Percentiles rank a stretch among this genome's conserved stretches.
Conservation (phyloP, 2,329 filamentous ascomycete species). For the Elsinoe fawcettii region DNA sequence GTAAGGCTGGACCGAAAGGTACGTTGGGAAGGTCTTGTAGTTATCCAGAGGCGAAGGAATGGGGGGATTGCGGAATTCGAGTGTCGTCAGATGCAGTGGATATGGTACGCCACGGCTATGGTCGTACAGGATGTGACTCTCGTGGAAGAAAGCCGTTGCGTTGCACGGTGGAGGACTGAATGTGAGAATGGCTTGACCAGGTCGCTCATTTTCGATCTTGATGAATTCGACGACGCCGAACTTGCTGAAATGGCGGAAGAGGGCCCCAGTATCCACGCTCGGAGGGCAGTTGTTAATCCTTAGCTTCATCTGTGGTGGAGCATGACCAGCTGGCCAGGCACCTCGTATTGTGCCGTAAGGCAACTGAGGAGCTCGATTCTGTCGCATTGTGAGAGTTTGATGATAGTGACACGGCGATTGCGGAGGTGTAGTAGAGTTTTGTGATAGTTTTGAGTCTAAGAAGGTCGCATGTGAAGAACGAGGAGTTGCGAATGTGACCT, state of each 20-base stretch:
- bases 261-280: slow-evolving; percentile 20
- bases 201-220: slow-evolving; percentile 21
- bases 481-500: too few species aligned
- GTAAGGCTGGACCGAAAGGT: slow-evolving; percentile 19
- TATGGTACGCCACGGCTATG: not conserved
- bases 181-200: not conserved
- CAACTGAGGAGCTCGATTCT: not conserved
- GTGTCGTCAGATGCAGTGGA: not conserved
- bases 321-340: not conserved
- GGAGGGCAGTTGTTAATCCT: not conserved
- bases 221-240: slow-evolving; percentile 28
- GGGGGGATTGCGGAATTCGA: not conserved
- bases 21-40: slow-evolving; percentile 16
- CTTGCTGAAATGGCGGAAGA: slow-evolving; percentile 18
- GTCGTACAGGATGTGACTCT: not conserved
- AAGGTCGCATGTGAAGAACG: too few species aligned
- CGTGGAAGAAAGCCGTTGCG: not conserved
- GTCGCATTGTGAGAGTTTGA: not conserved
- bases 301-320: not conserved
- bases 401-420: too few species aligned
- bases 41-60: slow-evolving; percentile 8
- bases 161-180: slow-evolving; percentile 15
- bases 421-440: too few species aligned
- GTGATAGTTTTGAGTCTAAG: too few species aligned
- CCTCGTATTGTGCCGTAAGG: too few species aligned